Percentiles rank a stretch among this genome's conserved stretches.
phyloP scores from a whole-genome alignment of 805 yeast genomes.

The Candida tibetensis region DNA sequence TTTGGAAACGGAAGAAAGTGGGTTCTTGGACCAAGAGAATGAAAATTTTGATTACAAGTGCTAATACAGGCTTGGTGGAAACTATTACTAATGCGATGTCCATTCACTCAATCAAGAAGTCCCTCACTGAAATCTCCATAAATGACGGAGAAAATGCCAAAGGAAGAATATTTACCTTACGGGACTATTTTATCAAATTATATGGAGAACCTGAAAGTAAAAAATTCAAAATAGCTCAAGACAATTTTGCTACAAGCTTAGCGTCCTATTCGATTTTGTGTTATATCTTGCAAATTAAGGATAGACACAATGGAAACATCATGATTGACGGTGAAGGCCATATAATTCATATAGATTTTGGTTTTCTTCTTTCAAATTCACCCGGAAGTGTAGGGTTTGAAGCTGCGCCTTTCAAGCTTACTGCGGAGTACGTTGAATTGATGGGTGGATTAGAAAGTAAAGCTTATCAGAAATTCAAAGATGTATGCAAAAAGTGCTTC shows the following conservation, averaged over 20 bases:
- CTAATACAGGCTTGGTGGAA: constrained; percentile 89
- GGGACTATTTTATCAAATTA: constrained; percentile 73
- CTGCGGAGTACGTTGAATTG: constrained; percentile 83
- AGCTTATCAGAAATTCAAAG: constrained; percentile 57
- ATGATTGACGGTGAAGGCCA: constrained; percentile 97
- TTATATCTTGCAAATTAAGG: constrained; percentile 87
- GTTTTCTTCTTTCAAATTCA: constrained; percentile 85
- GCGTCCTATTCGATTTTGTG: constrained; percentile 93
- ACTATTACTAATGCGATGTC: constrained; percentile 94
- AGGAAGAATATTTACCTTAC: constrained; percentile 66
- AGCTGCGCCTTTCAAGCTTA: constrained; percentile 94
- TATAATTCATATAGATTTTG: constrained; percentile 92
- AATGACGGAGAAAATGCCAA: constrained; percentile 66
- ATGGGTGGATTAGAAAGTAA: constrained; percentile 75
- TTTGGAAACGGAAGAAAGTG: constrained; percentile 71
- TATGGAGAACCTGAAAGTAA: constrained; percentile 63
- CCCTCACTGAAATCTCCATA: constrained; percentile 73
- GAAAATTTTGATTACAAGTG: constrained; percentile 89
- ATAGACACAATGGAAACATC: constrained; percentile 95
- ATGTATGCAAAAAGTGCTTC: constrained; percentile 70
- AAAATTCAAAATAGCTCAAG: constrained; percentile 71
- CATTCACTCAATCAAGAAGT: constrained; percentile 90
- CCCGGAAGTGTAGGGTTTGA: constrained; percentile 98
- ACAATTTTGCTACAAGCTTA: constrained; percentile 77
- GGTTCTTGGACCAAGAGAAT: constrained; percentile 90